These are phyloP conservation scores for Nigrospora osmanthi DNA, from an alignment of 2,329 filamentous ascomycete species.

Conservation along the genomic window DNA sequence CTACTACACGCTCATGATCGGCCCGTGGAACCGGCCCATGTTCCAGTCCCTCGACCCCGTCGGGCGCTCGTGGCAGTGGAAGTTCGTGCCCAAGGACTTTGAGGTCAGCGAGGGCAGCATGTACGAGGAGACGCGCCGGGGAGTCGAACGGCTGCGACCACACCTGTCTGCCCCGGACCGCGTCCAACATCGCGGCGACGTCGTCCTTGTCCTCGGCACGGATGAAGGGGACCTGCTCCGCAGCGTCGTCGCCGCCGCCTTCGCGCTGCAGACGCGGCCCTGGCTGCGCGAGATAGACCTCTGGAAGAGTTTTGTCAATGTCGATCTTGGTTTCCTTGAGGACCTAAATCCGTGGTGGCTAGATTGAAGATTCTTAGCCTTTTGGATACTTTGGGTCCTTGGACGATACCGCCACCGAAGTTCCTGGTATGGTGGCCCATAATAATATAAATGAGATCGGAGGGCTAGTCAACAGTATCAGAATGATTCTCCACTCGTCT, in stretches of 20 bases:
- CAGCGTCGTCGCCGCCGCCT: slow-evolving; percentile 30
- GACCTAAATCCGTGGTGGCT: slow-evolving; percentile 30
- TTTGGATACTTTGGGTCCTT: too few relatives aligned
- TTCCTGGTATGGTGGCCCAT: too few relatives aligned
- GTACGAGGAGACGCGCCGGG: slow-evolving; percentile 25
- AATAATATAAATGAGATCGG: too few relatives aligned
- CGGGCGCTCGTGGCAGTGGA: slow-evolving; percentile 36
- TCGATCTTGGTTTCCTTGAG: slow-evolving; percentile 34
- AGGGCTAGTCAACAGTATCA: too few relatives aligned
- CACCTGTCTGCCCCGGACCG: slow-evolving; percentile 21
- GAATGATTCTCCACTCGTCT: too few relatives aligned
- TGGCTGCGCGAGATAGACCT: slow-evolving; percentile 42
- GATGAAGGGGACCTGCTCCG: slow-evolving; percentile 30
- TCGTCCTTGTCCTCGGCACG: slow-evolving; percentile 36
- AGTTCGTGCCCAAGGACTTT: slow-evolving; percentile 40
- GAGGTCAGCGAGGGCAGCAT: slow-evolving; percentile 28
- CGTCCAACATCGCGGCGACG: slow-evolving; percentile 30
- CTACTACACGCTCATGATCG: slow-evolving; percentile 40
- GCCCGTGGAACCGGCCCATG: slow-evolving; percentile 21
- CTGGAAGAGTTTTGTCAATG: slow-evolving; percentile 42
- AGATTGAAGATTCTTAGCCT: slow-evolving; percentile 11
- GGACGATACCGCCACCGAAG: too few relatives aligned
- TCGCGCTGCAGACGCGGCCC: slow-evolving; percentile 36
- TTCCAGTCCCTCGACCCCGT: slow-evolving; percentile 32
- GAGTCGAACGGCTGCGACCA: slow-evolving; percentile 19